These are phyloP conservation scores for Acer saccharum DNA, from an alignment of 345 rosid genomes.

Conservation along the genomic window DNA sequence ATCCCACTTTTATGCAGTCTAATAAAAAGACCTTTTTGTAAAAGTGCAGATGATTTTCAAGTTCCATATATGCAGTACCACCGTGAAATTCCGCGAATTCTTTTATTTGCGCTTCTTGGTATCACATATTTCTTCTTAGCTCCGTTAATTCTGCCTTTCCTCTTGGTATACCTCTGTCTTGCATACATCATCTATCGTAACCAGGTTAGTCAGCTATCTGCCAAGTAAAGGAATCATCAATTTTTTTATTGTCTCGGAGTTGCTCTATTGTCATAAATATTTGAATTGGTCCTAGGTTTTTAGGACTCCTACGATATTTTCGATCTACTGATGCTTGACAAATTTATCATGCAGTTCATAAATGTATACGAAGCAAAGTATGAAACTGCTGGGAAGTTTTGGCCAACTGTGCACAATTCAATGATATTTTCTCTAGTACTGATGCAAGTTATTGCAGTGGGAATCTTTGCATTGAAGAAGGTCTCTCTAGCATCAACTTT, in stretches of 20 bases:
- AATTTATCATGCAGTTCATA: conserved; percentile 60
- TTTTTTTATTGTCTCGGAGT: neutral
- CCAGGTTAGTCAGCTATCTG: conserved; percentile 57
- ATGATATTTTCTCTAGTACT: conserved; percentile 87
- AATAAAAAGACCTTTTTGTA: conserved; percentile 49
- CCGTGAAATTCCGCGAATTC: conserved; percentile 78
- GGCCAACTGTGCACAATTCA: conserved; percentile 94
- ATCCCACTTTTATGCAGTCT: conserved; percentile 66
- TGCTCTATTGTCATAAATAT: conserved; percentile 3
- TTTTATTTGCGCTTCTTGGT: conserved; percentile 91
- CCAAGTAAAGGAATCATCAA: conserved; percentile 3
- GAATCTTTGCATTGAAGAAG: conserved; percentile 78
- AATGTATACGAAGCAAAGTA: conserved; percentile 84
- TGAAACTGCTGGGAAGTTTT: conserved; percentile 90
- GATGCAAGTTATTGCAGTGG: conserved; percentile 91
- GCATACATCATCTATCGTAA: conserved; percentile 80
- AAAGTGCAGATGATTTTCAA: conserved; percentile 49
- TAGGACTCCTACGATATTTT: conserved; percentile 11
- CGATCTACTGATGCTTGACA: conserved; percentile 11
- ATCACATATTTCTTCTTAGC: conserved; percentile 92
- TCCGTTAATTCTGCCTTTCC: conserved; percentile 91
- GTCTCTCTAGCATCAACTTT: conserved; percentile 70
- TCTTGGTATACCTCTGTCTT: conserved; percentile 77
- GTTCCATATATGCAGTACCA: conserved; percentile 81
- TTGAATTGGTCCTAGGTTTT: neutral